Conservation (phyloP, 768 basidiomycete genomes). For the Kondoa subrosea region DNA sequence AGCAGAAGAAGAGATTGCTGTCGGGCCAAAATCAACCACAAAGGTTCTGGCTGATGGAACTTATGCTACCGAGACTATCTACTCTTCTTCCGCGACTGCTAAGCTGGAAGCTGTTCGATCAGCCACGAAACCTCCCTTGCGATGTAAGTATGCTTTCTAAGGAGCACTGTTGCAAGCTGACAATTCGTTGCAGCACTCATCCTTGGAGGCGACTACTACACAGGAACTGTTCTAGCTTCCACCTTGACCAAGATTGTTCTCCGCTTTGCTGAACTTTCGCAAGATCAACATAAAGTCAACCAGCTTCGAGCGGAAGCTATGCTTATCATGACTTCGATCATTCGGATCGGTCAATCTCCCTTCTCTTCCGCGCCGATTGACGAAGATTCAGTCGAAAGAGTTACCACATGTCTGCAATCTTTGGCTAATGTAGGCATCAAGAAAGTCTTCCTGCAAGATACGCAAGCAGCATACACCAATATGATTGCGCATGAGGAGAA, state of each 20-base stretch:
- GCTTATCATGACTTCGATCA: slow-evolving; percentile 93
- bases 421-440: slow-evolving; percentile 48
- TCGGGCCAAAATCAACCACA: slow-evolving; percentile 36
- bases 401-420: slow-evolving; percentile 88
- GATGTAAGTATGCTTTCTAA: slow-evolving; percentile 38
- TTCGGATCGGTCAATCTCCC: slow-evolving; percentile 93
- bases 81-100: slow-evolving; percentile 40
- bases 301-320: slow-evolving; percentile 79
- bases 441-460: slow-evolving; percentile 46
- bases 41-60: slow-evolving; percentile 88
- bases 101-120: slow-evolving; percentile 62
- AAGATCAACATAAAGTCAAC: slow-evolving; percentile 47
- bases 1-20: slow-evolving; percentile 34
- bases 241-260: slow-evolving; percentile 82
- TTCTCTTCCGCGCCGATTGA: slow-evolving; percentile 89
- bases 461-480: slow-evolving; percentile 75
- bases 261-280: slow-evolving; percentile 42
- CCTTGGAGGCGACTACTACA: slow-evolving; percentile 92
- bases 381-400: slow-evolving; percentile 90
- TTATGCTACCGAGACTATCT: slow-evolving; percentile 92
- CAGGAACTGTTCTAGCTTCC: slow-evolving; percentile 72
- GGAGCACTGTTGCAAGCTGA: slow-evolving; percentile 18
- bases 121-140: slow-evolving; percentile 72
- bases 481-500: slow-evolving; percentile 97
- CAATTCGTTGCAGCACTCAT: slow-evolving; percentile 46